Conservation (phyloP, 2,329 filamentous ascomycete species). For the Calonectria naviculata region DNA sequence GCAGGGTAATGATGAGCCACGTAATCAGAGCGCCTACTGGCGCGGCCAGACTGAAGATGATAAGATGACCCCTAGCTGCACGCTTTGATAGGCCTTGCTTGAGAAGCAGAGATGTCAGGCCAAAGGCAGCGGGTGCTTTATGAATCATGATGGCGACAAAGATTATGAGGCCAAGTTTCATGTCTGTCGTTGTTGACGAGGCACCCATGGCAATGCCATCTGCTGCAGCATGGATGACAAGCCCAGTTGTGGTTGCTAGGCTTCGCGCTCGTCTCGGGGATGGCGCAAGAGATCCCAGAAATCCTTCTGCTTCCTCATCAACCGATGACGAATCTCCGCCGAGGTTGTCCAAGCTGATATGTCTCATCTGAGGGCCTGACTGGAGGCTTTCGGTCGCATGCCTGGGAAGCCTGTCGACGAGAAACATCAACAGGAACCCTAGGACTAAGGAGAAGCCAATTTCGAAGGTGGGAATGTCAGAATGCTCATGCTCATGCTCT, state of each 20-base stretch:
- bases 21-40: constrained; percentile 87
- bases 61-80: constrained; percentile 83
- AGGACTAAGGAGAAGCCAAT: constrained; percentile 88
- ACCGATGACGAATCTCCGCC: constrained; percentile 62
- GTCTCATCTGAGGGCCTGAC: constrained; percentile 75
- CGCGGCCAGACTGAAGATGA: constrained; percentile 92
- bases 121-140: constrained; percentile 96
- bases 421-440: constrained; percentile 96
- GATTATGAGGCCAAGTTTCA: constrained; percentile 86
- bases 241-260: constrained; percentile 87
- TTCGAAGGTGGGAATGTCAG: constrained; percentile 73
- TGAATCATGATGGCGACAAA: constrained; percentile 98
- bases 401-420: constrained; percentile 87
- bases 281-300: constrained; percentile 68
- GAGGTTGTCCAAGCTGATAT: constrained; percentile 90
- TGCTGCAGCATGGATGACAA: constrained; percentile 96
- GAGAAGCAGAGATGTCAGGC: constrained; percentile 87
- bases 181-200: constrained; percentile 79
- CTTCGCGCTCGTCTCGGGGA: constrained; percentile 69
- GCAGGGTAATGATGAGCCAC: constrained; percentile 80
- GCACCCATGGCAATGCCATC: constrained; percentile 97
- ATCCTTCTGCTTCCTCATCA: constrained; percentile 68
- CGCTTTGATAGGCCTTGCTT: constrained; percentile 93
- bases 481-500: constrained; percentile 42
- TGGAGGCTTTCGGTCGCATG: constrained; percentile 76